Evolutionary conservation across 1,284 basidiomycete genomes (phyloP), one percentile per base, ranked within the genome.

Genomic region (Inonotus obliquus): DNA sequence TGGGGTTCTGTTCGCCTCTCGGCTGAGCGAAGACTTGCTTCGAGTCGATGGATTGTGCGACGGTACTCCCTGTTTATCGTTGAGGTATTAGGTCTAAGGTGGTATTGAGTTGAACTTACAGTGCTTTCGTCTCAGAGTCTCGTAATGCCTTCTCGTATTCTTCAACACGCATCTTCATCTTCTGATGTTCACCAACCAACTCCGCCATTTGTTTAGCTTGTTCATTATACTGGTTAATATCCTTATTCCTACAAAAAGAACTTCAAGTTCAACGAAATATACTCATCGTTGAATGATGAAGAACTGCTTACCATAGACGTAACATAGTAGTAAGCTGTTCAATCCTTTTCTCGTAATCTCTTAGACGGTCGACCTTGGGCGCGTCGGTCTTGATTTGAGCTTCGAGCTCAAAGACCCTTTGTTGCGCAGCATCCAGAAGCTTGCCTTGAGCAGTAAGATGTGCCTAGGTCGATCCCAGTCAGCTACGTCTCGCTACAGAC

Each of bases 261-360:
- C 17, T n/a, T n/a, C n/a, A n/a, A n/a, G n/a, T n/a, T n/a, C 41
- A 27, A 29, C 21, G 25, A 23, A 9, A 13, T 4, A 35, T 5
- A 52, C 23, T 11, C 21, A 7, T 14, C 23, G 5, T 21, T 1
- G 27, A 4, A 44, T 25, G 4, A 44, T 32, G 32, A 9, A 9
- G 9, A 1, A 1, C 35, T n/a, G 70, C 79, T 29, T 70, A 88
- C 91, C 89, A 92, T 65, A 90, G 73, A 57, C 80, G 79, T 67
- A 90, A 85, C 70, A 89, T 81, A 62, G 82, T 81, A 61, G 86
- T 75, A 60, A 89, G 79, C 66, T 90, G 86, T 51, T 89, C 84
- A 47, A 93, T 88, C 66, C 87, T 83, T 57, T 76, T 77, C 69
- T 89, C 89, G 61, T 90, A 91, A 68, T 91, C 88, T 63, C 79